Percentiles rank a stretch among this genome's conserved stretches.
Conservation (phyloP, 495 filamentous ascomycete genomes). For the Aspergillus hancockii region DNA sequence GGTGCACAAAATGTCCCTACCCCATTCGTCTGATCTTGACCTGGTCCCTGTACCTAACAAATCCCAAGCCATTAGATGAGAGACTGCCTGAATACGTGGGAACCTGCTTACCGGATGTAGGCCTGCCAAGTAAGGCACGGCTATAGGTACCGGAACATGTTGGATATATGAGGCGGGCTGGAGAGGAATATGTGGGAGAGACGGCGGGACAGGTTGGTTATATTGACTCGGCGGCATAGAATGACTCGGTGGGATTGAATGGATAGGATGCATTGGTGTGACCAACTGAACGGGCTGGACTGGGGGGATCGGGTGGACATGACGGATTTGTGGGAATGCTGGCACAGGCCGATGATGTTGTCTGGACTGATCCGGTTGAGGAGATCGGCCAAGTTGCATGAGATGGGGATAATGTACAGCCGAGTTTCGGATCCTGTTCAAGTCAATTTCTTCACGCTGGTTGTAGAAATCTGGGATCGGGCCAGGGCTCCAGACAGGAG, state of each 20-base stretch:
- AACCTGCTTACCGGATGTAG: neutral
- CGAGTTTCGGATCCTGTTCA: neutral
- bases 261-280: neutral
- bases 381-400: neutral
- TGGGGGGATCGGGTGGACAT: neutral
- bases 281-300: neutral
- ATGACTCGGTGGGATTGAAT: neutral
- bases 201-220: neutral
- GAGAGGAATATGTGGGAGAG: neutral
- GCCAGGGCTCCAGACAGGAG: neutral
- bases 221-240: neutral
- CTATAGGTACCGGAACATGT: neutral
- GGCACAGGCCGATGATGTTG: neutral
- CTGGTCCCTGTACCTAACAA: neutral
- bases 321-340: neutral
- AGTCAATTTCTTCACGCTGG: neutral
- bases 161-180: neutral
- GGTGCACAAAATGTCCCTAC: neutral
- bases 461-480: neutral
- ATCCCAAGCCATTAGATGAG: neutral
- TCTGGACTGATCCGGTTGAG: neutral
- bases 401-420: neutral
- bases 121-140: neutral
- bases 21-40: neutral
- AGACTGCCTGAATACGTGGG: neutral